Conservation (phyloP, 1,139 yeast genomes). For the Lodderomyces margitis region DNA sequence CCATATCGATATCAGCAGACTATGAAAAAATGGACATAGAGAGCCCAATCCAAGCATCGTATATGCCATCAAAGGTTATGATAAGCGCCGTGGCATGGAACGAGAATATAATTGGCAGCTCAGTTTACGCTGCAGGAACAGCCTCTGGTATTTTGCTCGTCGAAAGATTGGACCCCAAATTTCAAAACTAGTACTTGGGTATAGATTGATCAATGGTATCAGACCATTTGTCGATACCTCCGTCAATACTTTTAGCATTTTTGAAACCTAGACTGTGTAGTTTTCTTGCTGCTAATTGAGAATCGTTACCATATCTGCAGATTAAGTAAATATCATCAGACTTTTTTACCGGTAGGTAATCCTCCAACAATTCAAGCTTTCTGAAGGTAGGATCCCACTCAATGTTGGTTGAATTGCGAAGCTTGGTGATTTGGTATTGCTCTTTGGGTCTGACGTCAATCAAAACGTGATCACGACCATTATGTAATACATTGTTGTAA, state of each 20-base stretch:
- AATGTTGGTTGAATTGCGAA: constrained; percentile 61
- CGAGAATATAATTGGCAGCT: constrained; percentile 49
- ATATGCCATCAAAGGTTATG: constrained; percentile 53
- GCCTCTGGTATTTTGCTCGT: constrained; percentile 65
- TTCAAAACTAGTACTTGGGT: constrained; percentile 57
- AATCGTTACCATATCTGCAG: constrained; percentile 91
- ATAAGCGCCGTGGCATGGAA: constrained; percentile 65
- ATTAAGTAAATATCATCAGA: constrained; percentile 43
- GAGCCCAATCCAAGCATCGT: constrained; percentile 25
- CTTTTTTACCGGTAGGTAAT: constrained; percentile 23
- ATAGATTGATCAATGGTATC: constrained; percentile 55
- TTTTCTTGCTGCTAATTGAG: constrained; percentile 68
- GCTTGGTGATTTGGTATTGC: constrained; percentile 66
- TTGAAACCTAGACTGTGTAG: constrained; percentile 50
- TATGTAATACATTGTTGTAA: constrained; percentile 19
- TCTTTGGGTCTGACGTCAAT: constrained; percentile 82
- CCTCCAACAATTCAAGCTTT: constrained; percentile 21
- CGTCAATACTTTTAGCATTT: constrained; percentile 65
- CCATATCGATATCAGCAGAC: constrained; percentile 24
- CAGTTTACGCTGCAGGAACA: constrained; percentile 64
- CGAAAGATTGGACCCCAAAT: constrained; percentile 47
- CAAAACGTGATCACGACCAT: constrained; percentile 23
- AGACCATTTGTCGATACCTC: constrained; percentile 79
- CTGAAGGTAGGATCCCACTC: constrained; percentile 54
- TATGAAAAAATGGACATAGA: constrained; percentile 31